Evolutionary conservation across 192 early-diverging fungal species (phyloP).

Genomic region (Umbelopsis ramanniana): DNA sequence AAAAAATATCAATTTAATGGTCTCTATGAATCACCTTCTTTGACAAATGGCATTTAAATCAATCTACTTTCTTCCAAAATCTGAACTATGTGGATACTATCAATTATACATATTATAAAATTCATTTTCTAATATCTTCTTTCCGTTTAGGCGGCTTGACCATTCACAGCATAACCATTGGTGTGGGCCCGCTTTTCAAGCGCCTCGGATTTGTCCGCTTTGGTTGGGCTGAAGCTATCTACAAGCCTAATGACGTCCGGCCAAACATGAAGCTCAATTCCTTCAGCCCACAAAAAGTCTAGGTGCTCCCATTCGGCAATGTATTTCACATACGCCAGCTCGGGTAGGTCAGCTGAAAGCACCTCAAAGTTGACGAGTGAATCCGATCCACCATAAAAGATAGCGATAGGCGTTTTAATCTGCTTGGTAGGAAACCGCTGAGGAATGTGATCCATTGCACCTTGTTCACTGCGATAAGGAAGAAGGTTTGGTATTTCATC

Average conservation of each 20-base stretch:
- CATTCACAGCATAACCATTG: not conserved
- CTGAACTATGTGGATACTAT: no score
- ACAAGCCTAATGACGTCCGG: constrained; percentile 49
- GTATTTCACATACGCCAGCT: constrained; percentile 61
- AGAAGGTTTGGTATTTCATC: constrained; percentile 78
- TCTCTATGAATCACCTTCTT: no score
- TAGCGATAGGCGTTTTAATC: constrained; percentile 84
- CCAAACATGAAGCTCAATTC: constrained; percentile 48
- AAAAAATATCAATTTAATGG: no score
- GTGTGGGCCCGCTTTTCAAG: not conserved
- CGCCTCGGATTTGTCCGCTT: not conserved
- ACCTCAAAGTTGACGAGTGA: constrained; percentile 76
- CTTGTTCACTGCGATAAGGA: constrained; percentile 48
- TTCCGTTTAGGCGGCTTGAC: not conserved
- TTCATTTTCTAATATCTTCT: not conserved
- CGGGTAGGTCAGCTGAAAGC: constrained; percentile 56
- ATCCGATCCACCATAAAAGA: constrained; percentile 91
- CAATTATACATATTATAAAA: not conserved
- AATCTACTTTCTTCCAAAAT: no score
- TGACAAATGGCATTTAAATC: no score
- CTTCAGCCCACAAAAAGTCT: constrained; percentile 57
- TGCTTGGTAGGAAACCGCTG: constrained; percentile 77
- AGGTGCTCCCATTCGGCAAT: constrained; percentile 81
- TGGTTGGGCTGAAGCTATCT: constrained; percentile 34
- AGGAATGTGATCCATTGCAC: constrained; percentile 61